Evolutionary conservation across 805 yeast genomes (phyloP).

Genomic region (Monosporozyma yasuniensis): DNA sequence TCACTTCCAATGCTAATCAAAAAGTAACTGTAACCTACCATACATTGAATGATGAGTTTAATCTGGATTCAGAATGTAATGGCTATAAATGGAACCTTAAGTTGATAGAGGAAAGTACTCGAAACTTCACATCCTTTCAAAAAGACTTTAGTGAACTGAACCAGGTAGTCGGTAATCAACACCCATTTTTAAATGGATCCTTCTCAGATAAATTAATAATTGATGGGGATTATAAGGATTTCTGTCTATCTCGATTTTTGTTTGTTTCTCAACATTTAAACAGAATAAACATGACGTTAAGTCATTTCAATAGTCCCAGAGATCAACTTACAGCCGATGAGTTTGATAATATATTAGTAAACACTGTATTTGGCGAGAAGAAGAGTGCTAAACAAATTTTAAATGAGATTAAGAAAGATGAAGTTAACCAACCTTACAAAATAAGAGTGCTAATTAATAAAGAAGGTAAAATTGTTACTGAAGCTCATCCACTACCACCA

Average conservation of each 20-base stretch:
- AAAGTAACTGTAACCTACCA: not conserved
- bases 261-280: constrained; percentile 17
- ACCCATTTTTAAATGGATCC: not conserved
- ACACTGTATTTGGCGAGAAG: constrained; percentile 24
- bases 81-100: constrained; percentile 3
- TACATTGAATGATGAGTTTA: not conserved
- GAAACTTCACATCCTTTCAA: constrained; percentile 1
- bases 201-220: not conserved
- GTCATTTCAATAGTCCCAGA: constrained; percentile 43
- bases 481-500: constrained; percentile 27
- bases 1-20: not conserved
- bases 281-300: constrained; percentile 46
- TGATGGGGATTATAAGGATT: not conserved
- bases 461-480: constrained; percentile 31
- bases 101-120: not conserved
- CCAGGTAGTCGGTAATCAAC: not conserved
- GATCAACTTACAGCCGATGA: constrained; percentile 34
- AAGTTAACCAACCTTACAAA: constrained; percentile 33
- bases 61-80: not conserved
- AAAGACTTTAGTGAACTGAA: not conserved
- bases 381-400: not conserved
- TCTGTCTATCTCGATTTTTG: constrained; percentile 3
- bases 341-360: constrained; percentile 36
- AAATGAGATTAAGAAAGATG: not conserved
- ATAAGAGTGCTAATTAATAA: constrained; percentile 38